These are phyloP conservation scores for Kluyveromyces sp. DNA, from an alignment of 1,139 yeast species.

Conservation along the genomic window DNA sequence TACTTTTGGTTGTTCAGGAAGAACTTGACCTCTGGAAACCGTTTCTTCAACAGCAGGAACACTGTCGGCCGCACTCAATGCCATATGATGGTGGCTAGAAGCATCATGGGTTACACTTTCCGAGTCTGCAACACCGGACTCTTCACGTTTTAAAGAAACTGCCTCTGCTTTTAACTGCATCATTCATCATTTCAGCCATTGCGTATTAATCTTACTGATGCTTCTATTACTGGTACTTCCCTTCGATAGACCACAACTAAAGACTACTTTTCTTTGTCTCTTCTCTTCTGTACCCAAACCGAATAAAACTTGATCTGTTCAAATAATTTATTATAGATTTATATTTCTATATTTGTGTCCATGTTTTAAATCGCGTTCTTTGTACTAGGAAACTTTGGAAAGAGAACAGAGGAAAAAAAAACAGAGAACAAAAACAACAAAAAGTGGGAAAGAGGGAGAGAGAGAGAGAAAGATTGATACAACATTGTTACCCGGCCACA, in stretches of 20 bases:
- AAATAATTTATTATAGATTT: background rate
- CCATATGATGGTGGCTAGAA: background rate
- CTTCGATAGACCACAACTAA: background rate
- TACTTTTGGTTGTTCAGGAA: slow-evolving; percentile 33
- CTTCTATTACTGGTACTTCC: no score
- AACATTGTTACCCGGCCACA: no score
- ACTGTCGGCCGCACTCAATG: background rate
- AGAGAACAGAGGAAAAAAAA: no score
- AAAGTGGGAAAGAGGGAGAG: no score
- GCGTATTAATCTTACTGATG: background rate
- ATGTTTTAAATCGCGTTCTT: background rate
- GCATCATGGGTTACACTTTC: background rate
- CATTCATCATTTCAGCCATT: slow-evolving; percentile 1
- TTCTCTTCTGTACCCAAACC: background rate
- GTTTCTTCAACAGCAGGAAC: background rate
- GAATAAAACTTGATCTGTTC: background rate
- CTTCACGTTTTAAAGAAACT: background rate
- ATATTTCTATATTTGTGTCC: slow-evolving; percentile 1
- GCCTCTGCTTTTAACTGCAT: background rate
- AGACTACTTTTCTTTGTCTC: background rate
- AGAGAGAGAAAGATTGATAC: no score
- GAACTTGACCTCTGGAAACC: slow-evolving; percentile 17
- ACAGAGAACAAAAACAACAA: no score
- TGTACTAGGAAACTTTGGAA: background rate
- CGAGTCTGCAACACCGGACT: background rate